These are phyloP conservation scores for Apophysomyces elegans DNA, from an alignment of 371 early-diverging fungal species.

Conservation along the genomic window DNA sequence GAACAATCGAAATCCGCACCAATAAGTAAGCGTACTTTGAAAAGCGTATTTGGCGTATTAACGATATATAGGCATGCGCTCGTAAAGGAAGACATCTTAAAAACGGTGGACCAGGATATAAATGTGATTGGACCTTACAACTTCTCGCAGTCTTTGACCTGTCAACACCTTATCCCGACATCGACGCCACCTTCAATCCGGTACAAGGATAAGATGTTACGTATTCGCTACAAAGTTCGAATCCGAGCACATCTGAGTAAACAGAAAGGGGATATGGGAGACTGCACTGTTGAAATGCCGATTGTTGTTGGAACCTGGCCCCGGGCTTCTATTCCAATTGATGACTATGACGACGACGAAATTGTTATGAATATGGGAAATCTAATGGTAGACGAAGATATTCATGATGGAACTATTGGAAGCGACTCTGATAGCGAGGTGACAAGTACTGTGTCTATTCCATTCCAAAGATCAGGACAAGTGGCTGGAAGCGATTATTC, in stretches of 20 bases:
- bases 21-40: slow-evolving; percentile 19
- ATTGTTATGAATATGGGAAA: slow-evolving; percentile 25
- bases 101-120: slow-evolving; percentile 32
- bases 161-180: slow-evolving; percentile 34
- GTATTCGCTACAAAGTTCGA: slow-evolving; percentile 39
- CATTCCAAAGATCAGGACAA: not conserved
- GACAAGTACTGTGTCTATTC: not conserved
- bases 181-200: slow-evolving; percentile 41
- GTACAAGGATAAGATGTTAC: slow-evolving; percentile 29
- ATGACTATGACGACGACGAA: slow-evolving; percentile 43
- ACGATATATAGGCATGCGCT: slow-evolving; percentile 19
- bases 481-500: not conserved
- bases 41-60: not conserved
- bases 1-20: slow-evolving; percentile 32
- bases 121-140: slow-evolving; percentile 43
- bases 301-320: slow-evolving; percentile 47
- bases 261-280: slow-evolving; percentile 16
- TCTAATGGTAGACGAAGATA: slow-evolving; percentile 26
- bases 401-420: not conserved
- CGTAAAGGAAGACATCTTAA: slow-evolving; percentile 33
- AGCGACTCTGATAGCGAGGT: slow-evolving; percentile 2
- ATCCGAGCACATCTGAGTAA: slow-evolving; percentile 21
- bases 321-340: slow-evolving; percentile 41
- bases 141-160: slow-evolving; percentile 36
- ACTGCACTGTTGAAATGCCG: slow-evolving; percentile 31